These are phyloP conservation scores for Danielozyma ontarioensis DNA, from an alignment of 805 yeast species.

Conservation along the genomic window DNA sequence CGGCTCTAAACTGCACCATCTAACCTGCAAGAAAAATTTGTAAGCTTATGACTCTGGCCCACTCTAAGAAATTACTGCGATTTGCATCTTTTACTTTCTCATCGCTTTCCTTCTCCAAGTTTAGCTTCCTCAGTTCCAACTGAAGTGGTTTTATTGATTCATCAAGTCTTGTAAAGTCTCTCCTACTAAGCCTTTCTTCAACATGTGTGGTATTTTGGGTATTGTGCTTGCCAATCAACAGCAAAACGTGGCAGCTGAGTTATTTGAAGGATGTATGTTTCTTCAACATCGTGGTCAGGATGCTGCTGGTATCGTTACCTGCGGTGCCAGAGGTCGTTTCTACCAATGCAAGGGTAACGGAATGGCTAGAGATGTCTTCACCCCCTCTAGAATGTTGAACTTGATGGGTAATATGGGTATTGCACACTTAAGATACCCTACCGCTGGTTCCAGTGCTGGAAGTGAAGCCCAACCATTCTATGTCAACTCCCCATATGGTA, in stretches of 20 bases:
- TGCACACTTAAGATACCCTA: conserved; percentile 92
- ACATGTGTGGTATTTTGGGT: conserved; percentile 95
- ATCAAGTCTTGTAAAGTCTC: too few species aligned
- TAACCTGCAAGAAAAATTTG: too few species aligned
- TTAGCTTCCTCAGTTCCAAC: too few species aligned
- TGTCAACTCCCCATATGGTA: conserved; percentile 95
- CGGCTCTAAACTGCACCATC: background rate
- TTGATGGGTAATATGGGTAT: conserved; percentile 93
- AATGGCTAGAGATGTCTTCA: conserved; percentile 97
- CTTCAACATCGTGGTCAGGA: conserved; percentile 98
- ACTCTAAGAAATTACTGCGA: too few species aligned
- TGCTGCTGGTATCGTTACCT: conserved; percentile 98
- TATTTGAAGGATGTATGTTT: conserved; percentile 87
- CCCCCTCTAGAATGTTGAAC: conserved; percentile 69
- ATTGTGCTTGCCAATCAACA: conserved; percentile 73
- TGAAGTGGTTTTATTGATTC: too few species aligned
- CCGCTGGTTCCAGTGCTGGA: conserved; percentile 94
- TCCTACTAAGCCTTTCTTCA: too few species aligned
- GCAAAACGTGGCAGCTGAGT: conserved; percentile 76
- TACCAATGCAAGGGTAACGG: conserved; percentile 99
- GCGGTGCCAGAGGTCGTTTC: conserved; percentile 88
- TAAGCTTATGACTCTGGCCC: background rate
- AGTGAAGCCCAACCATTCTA: conserved; percentile 98
- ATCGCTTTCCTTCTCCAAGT: too few species aligned
- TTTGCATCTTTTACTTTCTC: background rate